Percentiles rank a stretch among this genome's conserved stretches.
Conservation (phyloP, 2,329 filamentous ascomycete species). For the Colletotrichum musae region DNA sequence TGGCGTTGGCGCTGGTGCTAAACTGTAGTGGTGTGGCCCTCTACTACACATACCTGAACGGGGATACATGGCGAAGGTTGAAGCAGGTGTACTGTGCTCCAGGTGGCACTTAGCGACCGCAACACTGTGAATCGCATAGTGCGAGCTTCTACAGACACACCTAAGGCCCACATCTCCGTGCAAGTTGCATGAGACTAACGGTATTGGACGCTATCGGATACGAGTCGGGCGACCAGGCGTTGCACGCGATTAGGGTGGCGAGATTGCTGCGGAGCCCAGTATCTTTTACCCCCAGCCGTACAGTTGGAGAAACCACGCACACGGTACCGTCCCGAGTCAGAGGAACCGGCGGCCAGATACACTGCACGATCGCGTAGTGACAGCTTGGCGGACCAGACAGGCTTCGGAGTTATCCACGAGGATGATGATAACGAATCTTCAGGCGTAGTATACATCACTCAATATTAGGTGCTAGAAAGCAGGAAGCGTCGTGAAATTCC, state of each 20-base stretch:
- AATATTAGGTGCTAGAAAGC: not conserved
- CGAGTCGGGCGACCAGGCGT: not conserved
- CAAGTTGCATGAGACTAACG: not conserved
- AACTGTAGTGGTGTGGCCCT: not conserved
- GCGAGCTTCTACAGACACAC: not conserved
- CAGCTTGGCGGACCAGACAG: slow-evolving; percentile 38
- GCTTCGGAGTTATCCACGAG: slow-evolving; percentile 22
- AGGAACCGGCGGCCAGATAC: slow-evolving; percentile 19
- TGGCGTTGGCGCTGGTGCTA: slow-evolving; percentile 14
- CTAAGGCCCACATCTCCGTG: not conserved
- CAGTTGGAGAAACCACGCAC: not conserved
- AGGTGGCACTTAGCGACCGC: not conserved
- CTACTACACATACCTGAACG: not conserved
- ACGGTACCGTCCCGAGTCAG: slow-evolving; percentile 27
- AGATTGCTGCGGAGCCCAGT: slow-evolving; percentile 2
- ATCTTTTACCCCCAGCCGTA: slow-evolving; percentile 4
- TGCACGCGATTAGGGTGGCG: not conserved
- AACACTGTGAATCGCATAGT: slow-evolving; percentile 13
- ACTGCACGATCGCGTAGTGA: slow-evolving; percentile 31
- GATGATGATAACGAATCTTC: slow-evolving; percentile 6
- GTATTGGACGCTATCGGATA: slow-evolving; percentile 28
- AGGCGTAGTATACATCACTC: not conserved
- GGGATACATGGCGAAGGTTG: slow-evolving; percentile 1
- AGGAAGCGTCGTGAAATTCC: not conserved
- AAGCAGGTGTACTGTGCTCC: slow-evolving; percentile 22